Conservation (phyloP, 495 filamentous ascomycete species). For the Penicillium diatomitis region DNA sequence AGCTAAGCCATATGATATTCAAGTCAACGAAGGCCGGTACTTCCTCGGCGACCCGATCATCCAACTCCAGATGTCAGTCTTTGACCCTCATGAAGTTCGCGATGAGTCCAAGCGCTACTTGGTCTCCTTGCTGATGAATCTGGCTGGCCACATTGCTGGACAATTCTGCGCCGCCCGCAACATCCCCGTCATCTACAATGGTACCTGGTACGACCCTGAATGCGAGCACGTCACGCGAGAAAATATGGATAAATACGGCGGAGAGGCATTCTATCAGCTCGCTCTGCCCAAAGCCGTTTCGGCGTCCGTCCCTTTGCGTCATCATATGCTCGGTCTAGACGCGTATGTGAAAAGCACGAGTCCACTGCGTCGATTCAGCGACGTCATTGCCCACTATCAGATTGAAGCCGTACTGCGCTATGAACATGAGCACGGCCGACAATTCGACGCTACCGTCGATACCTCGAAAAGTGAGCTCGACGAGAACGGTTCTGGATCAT, state of each 20-base stretch:
- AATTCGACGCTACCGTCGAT: conserved; percentile 33
- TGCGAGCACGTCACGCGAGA: conserved; percentile 32
- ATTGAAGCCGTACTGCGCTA: conserved; percentile 73
- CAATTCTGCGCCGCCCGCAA: conserved; percentile 63
- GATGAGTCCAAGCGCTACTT: conserved; percentile 34
- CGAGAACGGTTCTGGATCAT: neutral
- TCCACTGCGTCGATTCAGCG: conserved; percentile 73
- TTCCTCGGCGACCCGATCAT: conserved; percentile 48
- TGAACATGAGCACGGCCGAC: conserved; percentile 48
- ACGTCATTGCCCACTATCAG: conserved; percentile 86
- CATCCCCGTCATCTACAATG: conserved; percentile 72
- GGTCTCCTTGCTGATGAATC: conserved; percentile 62
- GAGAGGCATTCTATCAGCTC: conserved; percentile 22
- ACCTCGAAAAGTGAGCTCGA: neutral
- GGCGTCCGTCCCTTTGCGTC: conserved; percentile 41
- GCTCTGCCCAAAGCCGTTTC: conserved; percentile 41
- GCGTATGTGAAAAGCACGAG: conserved; percentile 75
- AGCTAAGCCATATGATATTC: conserved; percentile 19
- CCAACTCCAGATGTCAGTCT: conserved; percentile 19
- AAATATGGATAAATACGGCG: conserved; percentile 26
- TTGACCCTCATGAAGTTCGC: conserved; percentile 31
- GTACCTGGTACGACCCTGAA: conserved; percentile 52
- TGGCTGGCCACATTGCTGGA: conserved; percentile 64
- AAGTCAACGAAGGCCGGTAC: conserved; percentile 22
- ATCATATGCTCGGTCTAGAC: conserved; percentile 54